These are phyloP conservation scores for Herpetomonas samuelpessoai DNA, from an alignment of 208 protist species.

Conservation along the genomic window DNA sequence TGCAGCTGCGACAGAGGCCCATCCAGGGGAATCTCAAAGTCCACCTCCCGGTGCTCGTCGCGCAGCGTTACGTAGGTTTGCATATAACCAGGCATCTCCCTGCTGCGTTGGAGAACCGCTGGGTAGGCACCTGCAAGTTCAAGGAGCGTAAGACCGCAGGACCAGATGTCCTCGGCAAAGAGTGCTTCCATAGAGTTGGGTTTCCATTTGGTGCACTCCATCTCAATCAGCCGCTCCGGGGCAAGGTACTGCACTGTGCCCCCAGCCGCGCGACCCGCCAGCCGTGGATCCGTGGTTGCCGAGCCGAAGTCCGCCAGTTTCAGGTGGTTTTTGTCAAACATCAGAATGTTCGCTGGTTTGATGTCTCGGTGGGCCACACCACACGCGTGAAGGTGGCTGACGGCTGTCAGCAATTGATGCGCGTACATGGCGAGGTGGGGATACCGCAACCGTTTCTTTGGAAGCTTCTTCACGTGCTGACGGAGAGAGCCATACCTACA, in stretches of 20 bases:
- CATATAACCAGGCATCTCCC: constrained; percentile 14
- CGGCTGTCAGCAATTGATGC: constrained; percentile 32
- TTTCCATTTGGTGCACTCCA: constrained; percentile 9
- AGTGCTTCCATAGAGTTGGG: constrained; percentile 31
- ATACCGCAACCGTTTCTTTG: constrained; percentile 7
- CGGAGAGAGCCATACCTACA: constrained; percentile 36
- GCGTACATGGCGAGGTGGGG: constrained; percentile 20
- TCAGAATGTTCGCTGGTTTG: constrained; percentile 93
- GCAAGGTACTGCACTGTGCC: constrained; percentile 63
- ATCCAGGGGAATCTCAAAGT: constrained; percentile 7
- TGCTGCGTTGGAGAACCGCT: constrained; percentile 4
- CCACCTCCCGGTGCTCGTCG: constrained; percentile 13
- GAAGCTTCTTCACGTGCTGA: constrained; percentile 5
- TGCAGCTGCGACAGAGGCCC: background rate
- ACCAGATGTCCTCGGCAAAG: constrained; percentile 51
- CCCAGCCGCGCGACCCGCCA: constrained; percentile 25
- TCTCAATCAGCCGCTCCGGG: constrained; percentile 55
- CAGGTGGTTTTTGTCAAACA: constrained; percentile 52
- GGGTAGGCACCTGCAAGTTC: constrained; percentile 18
- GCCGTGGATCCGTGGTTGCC: constrained; percentile 15
- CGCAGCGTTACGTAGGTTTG: constrained; percentile 20
- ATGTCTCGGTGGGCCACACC: constrained; percentile 88
- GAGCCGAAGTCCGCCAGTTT: constrained; percentile 77
- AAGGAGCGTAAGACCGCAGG: constrained; percentile 25
- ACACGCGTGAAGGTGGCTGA: constrained; percentile 52